These are phyloP conservation scores for Mitragyna speciosa DNA, from an alignment of 257 asterid species.

Conservation along the genomic window DNA sequence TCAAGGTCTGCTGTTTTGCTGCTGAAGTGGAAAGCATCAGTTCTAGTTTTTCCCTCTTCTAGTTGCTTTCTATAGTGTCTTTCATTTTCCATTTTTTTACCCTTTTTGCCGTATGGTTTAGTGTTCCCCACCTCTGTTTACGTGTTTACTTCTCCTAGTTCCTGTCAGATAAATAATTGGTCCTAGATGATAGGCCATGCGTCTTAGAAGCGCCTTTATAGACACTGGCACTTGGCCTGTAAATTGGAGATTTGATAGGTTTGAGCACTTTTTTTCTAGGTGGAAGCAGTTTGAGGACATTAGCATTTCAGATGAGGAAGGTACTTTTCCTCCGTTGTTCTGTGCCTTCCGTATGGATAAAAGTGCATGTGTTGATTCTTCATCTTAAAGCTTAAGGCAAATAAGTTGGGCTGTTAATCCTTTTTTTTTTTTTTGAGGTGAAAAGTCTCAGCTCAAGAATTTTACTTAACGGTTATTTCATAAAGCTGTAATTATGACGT, in stretches of 20 bases:
- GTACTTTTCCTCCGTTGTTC: constrained; percentile 21
- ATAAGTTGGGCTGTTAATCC: constrained; percentile 23
- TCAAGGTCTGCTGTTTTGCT: constrained; percentile 18
- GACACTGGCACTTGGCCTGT: constrained; percentile 24
- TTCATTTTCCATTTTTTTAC: constrained; percentile 3
- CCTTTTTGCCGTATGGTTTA: not conserved
- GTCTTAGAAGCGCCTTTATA: constrained; percentile 22
- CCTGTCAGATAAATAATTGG: constrained; percentile 19
- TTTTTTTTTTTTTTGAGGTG: constrained; percentile 26
- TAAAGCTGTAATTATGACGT: constrained; percentile 27
- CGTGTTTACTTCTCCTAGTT: constrained; percentile 10
- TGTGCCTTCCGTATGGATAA: constrained; percentile 22
- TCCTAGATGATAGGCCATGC: constrained; percentile 26
- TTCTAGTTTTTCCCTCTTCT: not conserved
- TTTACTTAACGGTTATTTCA: constrained; percentile 9
- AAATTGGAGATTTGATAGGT: constrained; percentile 29
- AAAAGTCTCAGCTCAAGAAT: constrained; percentile 17
- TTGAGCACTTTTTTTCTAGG: constrained; percentile 28
- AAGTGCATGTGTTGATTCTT: constrained; percentile 22
- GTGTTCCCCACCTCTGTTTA: constrained; percentile 8
- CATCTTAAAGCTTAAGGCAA: constrained; percentile 23
- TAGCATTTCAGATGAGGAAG: constrained; percentile 30
- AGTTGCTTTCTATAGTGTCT: not conserved
- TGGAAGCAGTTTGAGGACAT: constrained; percentile 34
- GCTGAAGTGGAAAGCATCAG: constrained; percentile 18